phyloP scores from a whole-genome alignment of 306 rosid genomes.

The Cicer judaicum region DNA sequence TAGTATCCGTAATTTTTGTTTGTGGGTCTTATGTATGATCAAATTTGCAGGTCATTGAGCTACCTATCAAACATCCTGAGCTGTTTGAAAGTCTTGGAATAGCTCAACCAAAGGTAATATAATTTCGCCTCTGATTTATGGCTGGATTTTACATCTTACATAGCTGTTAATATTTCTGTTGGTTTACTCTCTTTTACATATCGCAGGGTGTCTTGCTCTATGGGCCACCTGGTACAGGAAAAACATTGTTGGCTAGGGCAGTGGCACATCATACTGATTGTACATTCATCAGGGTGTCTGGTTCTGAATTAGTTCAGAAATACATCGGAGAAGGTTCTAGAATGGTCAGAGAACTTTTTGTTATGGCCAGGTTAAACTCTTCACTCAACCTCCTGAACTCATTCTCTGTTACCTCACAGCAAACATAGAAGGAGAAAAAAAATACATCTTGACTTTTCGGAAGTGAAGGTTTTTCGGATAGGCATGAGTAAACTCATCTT shows the following conservation, averaged over 20 bases:
- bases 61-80: conserved; percentile 94
- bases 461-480: conserved; percentile 2
- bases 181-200: conserved; percentile 37
- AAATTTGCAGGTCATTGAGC: conserved; percentile 79
- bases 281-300: conserved; percentile 98
- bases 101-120: conserved; percentile 92
- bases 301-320: conserved; percentile 96
- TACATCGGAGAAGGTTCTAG: conserved; percentile 99
- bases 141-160: not conserved
- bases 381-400: conserved; percentile 2
- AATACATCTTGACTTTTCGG: conserved; percentile 15
- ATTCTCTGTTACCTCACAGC: not conserved
- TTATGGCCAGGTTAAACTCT: conserved; percentile 93
- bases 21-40: conserved; percentile 25
- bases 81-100: conserved; percentile 98
- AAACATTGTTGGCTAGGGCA: conserved; percentile 97
- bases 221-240: conserved; percentile 99
- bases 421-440: not conserved
- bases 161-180: not conserved
- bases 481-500: not conserved
- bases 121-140: not conserved
- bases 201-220: conserved; percentile 87
- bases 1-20: not conserved
- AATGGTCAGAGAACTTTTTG: conserved; percentile 98
- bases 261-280: conserved; percentile 99